Evolutionary conservation across 257 asterid species (phyloP).

Genomic region (Lycium ferocissimum): DNA sequence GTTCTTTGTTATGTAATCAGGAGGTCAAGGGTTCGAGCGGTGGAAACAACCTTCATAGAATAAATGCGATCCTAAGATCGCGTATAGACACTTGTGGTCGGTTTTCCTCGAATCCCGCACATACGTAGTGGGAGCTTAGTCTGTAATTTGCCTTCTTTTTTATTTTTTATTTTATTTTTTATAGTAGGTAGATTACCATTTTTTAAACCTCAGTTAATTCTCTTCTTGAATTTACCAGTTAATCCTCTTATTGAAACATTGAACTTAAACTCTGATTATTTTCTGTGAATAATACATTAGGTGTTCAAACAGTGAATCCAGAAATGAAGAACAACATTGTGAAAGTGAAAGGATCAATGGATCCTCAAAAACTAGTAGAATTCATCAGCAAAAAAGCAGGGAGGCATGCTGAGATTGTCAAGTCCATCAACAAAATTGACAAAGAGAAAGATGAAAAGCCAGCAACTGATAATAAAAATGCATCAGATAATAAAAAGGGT

Average conservation of each 20-base stretch:
- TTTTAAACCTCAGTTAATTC: too few species aligned
- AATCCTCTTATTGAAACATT: background rate
- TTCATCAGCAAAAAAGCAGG: conserved; percentile 58
- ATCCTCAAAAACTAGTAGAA: conserved; percentile 57
- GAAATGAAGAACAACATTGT: conserved; percentile 59
- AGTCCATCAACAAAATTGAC: background rate
- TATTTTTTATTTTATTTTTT: too few species aligned
- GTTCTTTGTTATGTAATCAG: too few species aligned
- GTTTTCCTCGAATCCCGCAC: too few species aligned
- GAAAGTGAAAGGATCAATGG: conserved; percentile 73
- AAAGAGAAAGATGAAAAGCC: background rate
- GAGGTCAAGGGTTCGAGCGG: too few species aligned
- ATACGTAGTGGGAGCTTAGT: too few species aligned
- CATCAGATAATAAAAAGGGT: background rate
- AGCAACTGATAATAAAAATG: background rate
- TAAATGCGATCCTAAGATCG: too few species aligned
- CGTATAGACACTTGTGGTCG: too few species aligned
- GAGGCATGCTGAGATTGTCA: conserved; percentile 56
- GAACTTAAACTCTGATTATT: background rate
- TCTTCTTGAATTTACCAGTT: background rate
- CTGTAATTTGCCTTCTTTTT: too few species aligned
- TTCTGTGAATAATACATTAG: conserved; percentile 39
- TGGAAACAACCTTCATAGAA: too few species aligned
- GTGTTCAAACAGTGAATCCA: conserved; percentile 66
- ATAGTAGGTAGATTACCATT: too few species aligned